A percentile compares a stretch with the other conserved stretches of the same genome.
These are phyloP conservation scores for Thielaviopsis euricoi DNA, from an alignment of 2,329 filamentous ascomycete species.

Conservation along the genomic window DNA sequence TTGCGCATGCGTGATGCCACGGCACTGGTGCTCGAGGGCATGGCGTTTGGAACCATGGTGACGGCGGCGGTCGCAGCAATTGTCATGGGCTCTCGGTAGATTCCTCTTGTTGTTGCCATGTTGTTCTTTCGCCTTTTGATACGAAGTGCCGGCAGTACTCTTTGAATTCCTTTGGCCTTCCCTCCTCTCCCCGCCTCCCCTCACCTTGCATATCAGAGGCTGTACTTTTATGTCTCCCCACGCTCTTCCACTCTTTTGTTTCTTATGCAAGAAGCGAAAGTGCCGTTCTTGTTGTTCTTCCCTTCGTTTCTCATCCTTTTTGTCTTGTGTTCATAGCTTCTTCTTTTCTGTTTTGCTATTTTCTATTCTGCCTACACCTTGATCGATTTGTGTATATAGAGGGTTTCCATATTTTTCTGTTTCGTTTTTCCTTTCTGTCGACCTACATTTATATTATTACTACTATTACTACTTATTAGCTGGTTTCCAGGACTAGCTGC, in stretches of 20 bases:
- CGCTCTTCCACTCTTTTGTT: not conserved
- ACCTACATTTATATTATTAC: not conserved
- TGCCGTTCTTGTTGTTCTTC: not conserved
- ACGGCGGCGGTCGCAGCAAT: slow-evolving; percentile 4
- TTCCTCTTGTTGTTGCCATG: not conserved
- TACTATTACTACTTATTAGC: not conserved
- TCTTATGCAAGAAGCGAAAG: not conserved
- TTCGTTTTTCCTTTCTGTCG: not conserved
- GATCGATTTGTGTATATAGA: not conserved
- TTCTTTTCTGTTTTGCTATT: not conserved
- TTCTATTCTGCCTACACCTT: not conserved
- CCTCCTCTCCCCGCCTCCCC: no score
- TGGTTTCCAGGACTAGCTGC: no score
- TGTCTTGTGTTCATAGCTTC: not conserved
- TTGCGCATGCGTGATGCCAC: slow-evolving; percentile 56
- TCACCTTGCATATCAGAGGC: not conserved
- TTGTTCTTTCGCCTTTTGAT: not conserved
- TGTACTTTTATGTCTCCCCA: no score
- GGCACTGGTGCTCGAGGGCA: slow-evolving; percentile 48
- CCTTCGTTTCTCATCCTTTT: not conserved
- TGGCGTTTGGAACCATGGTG: slow-evolving; percentile 23
- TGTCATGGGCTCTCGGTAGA: slow-evolving; percentile 1
- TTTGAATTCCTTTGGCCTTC: not conserved
- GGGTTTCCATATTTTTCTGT: not conserved
- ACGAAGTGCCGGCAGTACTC: not conserved